Evolutionary conservation across 2,329 filamentous ascomycete genomes (phyloP), one percentile per base, ranked within the genome.

Genomic region (Alternaria sp.): DNA sequence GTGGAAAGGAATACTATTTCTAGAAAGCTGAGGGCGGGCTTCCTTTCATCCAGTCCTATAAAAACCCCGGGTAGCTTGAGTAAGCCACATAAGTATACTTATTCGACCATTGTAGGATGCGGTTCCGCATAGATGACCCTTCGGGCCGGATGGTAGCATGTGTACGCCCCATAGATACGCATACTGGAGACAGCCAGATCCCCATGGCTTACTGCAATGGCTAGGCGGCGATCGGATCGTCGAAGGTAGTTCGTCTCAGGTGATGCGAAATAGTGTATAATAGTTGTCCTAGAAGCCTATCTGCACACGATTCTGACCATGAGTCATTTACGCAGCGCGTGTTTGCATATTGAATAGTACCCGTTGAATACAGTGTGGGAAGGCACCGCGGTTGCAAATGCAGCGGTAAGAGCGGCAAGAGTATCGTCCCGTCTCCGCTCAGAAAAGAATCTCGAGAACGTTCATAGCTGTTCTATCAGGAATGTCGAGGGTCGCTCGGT

Each of bases 11-110:
- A 26, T 42, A 1, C 23, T 3, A 28, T 44, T 17, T 29, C 24
- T 8, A 44, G 40, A 44, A 44, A 14, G n/a, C 17, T 23, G 4
- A 5, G 14, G 24, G 7, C 7, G 24, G 28, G 23, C 37, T 44
- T 49, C 55, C 50, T 23, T 54, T 58, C 34, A 54, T 26, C 55
- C 50, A 58, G 36, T 26, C 42, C 36, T 42, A 48, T 48, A 49
- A 58, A 17, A 21, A 5, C 9, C 14, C 4, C 11, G 11, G n/a
- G 40, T 29, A 9, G 21, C 5, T 28, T n/a, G 17, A 23, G 23
- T 36, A n/a, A 6, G 4, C 21, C 7, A 36, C 41, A 31, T n/a
- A 41, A 45, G 33, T 51, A 51, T 45, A 21, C 48, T 23, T 33
- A n/a, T 31, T 17, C 17, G 44, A 40, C n/a, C 17, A n/a, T 26